These are phyloP conservation scores for Carex sylvatica DNA, from an alignment of 202 grass and related monocot genomes.

Conservation along the genomic window DNA sequence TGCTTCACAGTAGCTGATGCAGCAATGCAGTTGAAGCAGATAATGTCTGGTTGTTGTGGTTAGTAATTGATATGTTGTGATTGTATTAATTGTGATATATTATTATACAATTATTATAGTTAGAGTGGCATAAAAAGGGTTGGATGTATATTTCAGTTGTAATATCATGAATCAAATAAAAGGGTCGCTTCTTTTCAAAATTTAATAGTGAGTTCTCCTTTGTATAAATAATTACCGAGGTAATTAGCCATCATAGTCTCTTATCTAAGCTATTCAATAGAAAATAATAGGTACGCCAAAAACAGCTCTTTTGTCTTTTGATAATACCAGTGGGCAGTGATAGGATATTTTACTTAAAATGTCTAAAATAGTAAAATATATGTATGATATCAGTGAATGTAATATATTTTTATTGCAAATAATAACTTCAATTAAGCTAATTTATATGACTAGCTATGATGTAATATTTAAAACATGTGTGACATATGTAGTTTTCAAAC, in stretches of 20 bases:
- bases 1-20: neutral
- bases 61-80: neutral
- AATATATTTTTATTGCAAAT: too few species aligned
- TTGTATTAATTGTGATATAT: neutral
- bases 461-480: too few species aligned
- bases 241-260: too few species aligned
- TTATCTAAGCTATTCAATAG: neutral
- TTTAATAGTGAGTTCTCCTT: neutral
- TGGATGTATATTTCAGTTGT: neutral
- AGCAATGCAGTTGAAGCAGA: neutral
- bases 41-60: neutral
- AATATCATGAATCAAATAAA: neutral
- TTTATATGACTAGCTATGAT: too few species aligned
- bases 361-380: too few species aligned
- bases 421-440: too few species aligned
- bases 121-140: neutral
- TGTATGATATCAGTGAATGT: too few species aligned
- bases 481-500: too few species aligned
- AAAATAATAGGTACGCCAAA: neutral
- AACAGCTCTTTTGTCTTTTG: too few species aligned
- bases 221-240: neutral
- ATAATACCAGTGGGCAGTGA: neutral
- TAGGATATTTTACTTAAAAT: too few species aligned
- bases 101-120: neutral
- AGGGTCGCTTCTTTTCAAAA: neutral